These are phyloP conservation scores for Chaetoceros tenuissimus DNA, from an alignment of 108 stramenopile species.

Conservation along the genomic window DNA sequence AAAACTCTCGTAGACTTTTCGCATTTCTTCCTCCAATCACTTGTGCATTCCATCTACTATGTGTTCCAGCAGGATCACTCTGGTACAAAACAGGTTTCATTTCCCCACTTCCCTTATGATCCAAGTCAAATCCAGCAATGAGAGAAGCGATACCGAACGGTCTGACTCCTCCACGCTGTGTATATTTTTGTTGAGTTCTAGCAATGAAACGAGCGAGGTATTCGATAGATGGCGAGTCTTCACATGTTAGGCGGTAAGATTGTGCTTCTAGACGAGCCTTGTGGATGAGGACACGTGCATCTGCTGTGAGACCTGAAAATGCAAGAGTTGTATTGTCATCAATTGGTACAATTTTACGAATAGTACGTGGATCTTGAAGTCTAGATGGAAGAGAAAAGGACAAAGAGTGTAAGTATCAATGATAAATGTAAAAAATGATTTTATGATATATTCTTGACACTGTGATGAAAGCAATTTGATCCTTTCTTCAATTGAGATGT, in stretches of 20 bases:
- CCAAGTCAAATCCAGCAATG: slow-evolving; percentile 78
- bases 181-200: slow-evolving; percentile 97
- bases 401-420: slow-evolving; percentile 1
- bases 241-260: slow-evolving; percentile 97
- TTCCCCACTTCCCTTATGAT: slow-evolving; percentile 19
- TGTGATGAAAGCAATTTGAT: slow-evolving; percentile 10
- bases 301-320: slow-evolving; percentile 99
- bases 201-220: slow-evolving; percentile 97
- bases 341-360: slow-evolving; percentile 95
- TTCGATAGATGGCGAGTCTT: slow-evolving; percentile 96
- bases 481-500: slow-evolving; percentile 6
- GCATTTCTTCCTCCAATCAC: slow-evolving; percentile 96
- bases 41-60: slow-evolving; percentile 96
- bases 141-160: slow-evolving; percentile 97
- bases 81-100: slow-evolving; percentile 81
- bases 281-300: slow-evolving; percentile 96
- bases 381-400: slow-evolving; percentile 18
- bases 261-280: slow-evolving; percentile 92
- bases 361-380: slow-evolving; percentile 96
- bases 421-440: not conserved
- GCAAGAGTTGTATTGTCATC: slow-evolving; percentile 94
- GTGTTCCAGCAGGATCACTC: slow-evolving; percentile 99
- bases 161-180: slow-evolving; percentile 98
- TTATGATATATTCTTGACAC: no score
- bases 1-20: slow-evolving; percentile 93